Base-by-base conservation (phyloP, 1,284 basidiomycete species). In the Cystobasidium slooffiae region DNA sequence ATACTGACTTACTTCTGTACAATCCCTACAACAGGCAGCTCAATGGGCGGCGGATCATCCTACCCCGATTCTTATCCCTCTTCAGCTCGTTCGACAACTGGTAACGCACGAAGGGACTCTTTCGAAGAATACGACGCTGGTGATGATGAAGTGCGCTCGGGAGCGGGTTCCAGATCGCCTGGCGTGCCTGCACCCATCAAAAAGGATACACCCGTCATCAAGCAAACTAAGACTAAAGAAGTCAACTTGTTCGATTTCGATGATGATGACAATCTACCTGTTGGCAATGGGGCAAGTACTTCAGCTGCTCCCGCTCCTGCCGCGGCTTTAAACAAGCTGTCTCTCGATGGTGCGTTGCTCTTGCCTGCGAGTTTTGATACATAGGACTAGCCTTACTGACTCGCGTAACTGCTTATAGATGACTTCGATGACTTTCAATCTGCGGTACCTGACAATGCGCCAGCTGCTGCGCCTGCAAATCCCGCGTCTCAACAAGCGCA, bases 91-190 rank as follows among this genome's bases (percentile, higher is more conserved):
- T 52, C 41, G 12, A 41, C 58, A 31, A 31, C 31, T 31, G 31
- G 31, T 31, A 31, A 31, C 12, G 41, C 68, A 7, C 62, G 63
- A 9, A 62, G 70, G 22, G 70, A 73, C 22, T 73, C 70, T 56
- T 96, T 88, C 80, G 95, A 98, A 79, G 96, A 97, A 82, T 99
- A 99, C 82, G 92, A 97, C 79, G 97, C 96, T 4, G 96, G 97
- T 0, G 97, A 97, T 72, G 93, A 94, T 81, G 97, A 98, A 77
- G 87, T 88, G 6, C 51, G 76, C 6, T 44, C 20, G 43, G 43
- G 59, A 18, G 37, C 75, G 55, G 14, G 55, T 2, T 41, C 51
- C 10, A 58, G 31, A 51, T 55, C 67, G 5, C 37, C 75, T 18
- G 12, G 66, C n/a, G 67, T 74, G 18, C 80, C 82, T 58, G 78